These are phyloP conservation scores for Neotropicomus parvogracilis DNA, from an alignment of 1,284 basidiomycete genomes.

Conservation along the genomic window DNA sequence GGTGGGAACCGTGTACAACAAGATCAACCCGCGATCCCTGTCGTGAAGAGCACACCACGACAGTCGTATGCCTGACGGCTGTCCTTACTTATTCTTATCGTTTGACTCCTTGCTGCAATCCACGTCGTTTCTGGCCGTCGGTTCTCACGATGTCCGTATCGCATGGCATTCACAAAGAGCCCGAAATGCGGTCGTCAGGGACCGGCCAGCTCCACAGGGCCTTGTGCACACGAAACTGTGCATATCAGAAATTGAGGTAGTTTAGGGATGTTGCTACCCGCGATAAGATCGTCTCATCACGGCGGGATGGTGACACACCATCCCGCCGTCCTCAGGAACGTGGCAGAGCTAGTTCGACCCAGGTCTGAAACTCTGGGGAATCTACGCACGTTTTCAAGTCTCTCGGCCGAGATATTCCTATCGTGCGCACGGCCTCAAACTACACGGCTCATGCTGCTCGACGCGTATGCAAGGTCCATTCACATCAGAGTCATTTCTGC, in stretches of 20 bases:
- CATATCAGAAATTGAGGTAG: background rate
- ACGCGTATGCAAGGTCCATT: no score
- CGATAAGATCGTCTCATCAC: background rate
- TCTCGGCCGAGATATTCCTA: background rate
- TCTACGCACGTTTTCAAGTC: no score
- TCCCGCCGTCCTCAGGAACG: background rate
- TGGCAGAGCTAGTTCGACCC: no score
- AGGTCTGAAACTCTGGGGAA: no score
- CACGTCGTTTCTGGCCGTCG: background rate
- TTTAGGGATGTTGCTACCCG: background rate
- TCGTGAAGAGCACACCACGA: background rate
- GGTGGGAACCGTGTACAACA: conserved; percentile 2
- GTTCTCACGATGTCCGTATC: background rate
- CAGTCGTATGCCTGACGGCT: conserved; percentile 9
- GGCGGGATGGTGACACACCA: background rate
- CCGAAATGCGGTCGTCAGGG: background rate
- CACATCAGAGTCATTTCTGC: no score
- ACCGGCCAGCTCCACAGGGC: background rate
- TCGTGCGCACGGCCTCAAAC: background rate
- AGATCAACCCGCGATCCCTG: conserved; percentile 1
- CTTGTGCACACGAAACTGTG: background rate
- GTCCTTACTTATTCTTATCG: background rate
- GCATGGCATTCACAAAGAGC: background rate
- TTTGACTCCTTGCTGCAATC: conserved; percentile 5
- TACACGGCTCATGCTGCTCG: no score